Evolutionary conservation across 2,329 filamentous ascomycete genomes (phyloP).

Genomic region (Hypoxylon sp.): DNA sequence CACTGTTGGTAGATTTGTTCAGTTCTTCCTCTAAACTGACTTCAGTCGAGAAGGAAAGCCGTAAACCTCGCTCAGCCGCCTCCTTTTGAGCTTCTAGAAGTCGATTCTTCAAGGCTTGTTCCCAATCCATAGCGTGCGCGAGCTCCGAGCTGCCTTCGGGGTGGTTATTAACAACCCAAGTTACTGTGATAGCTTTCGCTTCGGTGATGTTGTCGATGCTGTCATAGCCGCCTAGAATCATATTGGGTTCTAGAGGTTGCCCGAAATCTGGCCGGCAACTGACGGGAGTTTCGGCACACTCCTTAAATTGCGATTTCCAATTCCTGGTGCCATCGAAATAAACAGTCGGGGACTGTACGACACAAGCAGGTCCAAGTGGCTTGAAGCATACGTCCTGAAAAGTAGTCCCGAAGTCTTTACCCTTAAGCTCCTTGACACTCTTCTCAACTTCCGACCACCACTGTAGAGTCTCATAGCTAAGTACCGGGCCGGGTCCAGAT

Average conservation of each 20-base stretch:
- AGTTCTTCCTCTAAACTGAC: slow-evolving; percentile 95
- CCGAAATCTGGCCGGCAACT: slow-evolving; percentile 89
- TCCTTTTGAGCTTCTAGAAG: slow-evolving; percentile 85
- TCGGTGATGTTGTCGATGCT: slow-evolving; percentile 76
- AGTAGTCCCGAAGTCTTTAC: slow-evolving; percentile 75
- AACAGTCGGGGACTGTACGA: slow-evolving; percentile 91
- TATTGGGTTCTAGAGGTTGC: slow-evolving; percentile 87
- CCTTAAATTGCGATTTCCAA: slow-evolving; percentile 80
- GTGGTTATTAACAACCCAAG: slow-evolving; percentile 94
- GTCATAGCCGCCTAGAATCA: slow-evolving; percentile 87
- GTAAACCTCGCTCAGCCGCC: slow-evolving; percentile 81
- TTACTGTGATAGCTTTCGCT: slow-evolving; percentile 85
- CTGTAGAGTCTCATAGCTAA: slow-evolving; percentile 87
- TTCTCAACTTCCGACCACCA: slow-evolving; percentile 97
- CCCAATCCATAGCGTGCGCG: slow-evolving; percentile 88
- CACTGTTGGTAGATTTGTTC: slow-evolving; percentile 98
- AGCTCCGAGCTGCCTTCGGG: slow-evolving; percentile 80
- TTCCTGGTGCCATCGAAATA: slow-evolving; percentile 81
- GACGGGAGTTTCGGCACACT: slow-evolving; percentile 85
- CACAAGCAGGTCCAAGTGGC: slow-evolving; percentile 88
- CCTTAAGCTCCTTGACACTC: slow-evolving; percentile 80
- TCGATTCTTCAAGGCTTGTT: slow-evolving; percentile 80
- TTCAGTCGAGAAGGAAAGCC: slow-evolving; percentile 95
- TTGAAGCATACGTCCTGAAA: slow-evolving; percentile 94
- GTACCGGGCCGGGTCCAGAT: slow-evolving; percentile 78